Conservation (phyloP, 2,329 filamentous ascomycete species). For the Aspergillus neoniger region DNA sequence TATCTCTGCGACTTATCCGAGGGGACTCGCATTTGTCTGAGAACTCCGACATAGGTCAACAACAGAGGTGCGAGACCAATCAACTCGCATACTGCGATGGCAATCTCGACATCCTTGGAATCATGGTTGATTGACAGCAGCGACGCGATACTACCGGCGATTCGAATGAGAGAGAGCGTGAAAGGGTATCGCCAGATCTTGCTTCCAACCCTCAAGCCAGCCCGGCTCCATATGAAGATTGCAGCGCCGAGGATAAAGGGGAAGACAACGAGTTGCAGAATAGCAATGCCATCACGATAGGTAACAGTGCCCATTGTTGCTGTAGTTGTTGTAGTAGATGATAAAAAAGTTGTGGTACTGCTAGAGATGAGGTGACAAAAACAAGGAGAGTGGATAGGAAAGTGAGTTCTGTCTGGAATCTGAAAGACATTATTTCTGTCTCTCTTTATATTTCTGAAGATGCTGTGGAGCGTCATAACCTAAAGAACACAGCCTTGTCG, state of each 20-base stretch:
- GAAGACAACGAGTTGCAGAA: slow-evolving; percentile 33
- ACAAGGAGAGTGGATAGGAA: not conserved
- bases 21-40: slow-evolving; percentile 32
- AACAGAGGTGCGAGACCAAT: slow-evolving; percentile 34
- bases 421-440: not conserved
- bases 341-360: not conserved
- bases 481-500: not conserved
- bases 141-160: slow-evolving; percentile 30
- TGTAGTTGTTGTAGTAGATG: not conserved
- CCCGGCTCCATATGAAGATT: slow-evolving; percentile 30
- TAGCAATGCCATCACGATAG: slow-evolving; percentile 34
- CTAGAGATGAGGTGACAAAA: not conserved
- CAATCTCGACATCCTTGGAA: slow-evolving; percentile 21
- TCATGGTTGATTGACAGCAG: slow-evolving; percentile 26
- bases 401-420: not conserved
- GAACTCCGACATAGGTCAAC: slow-evolving; percentile 29
- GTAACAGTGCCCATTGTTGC: slow-evolving; percentile 23
- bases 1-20: not conserved
- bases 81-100: slow-evolving; percentile 30
- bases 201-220: slow-evolving; percentile 29
- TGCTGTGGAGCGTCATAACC: not conserved
- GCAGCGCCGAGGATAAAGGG: slow-evolving; percentile 27
- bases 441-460: slow-evolving; percentile 3
- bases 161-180: slow-evolving; percentile 33
- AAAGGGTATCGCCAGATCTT: slow-evolving; percentile 32